Conservation (phyloP, 2,329 filamentous ascomycete species). For the Fusarium fujikuroi region DNA sequence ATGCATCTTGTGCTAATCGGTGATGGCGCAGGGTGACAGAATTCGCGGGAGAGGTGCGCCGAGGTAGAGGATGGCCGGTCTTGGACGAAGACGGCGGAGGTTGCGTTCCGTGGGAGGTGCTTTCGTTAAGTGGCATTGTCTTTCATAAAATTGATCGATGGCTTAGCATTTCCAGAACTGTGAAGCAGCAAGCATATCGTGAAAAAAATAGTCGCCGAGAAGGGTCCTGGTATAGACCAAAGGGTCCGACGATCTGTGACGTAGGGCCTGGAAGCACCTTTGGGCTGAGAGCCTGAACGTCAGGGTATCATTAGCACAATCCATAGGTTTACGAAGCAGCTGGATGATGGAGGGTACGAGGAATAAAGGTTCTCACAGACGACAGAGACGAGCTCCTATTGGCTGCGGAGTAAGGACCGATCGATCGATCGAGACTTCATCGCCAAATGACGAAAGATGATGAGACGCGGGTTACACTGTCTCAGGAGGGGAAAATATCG, state of each 20-base stretch:
- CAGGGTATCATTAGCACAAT: slow-evolving; percentile 22
- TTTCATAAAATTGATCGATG: slow-evolving; percentile 12
- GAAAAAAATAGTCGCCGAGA: background rate
- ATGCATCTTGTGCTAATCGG: slow-evolving; percentile 57
- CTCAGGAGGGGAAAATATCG: slow-evolving; percentile 13
- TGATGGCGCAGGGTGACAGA: slow-evolving; percentile 62
- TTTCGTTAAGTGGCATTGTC: slow-evolving; percentile 45
- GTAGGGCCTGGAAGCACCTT: slow-evolving; percentile 34
- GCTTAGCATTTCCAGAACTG: slow-evolving; percentile 26
- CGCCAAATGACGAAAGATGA: slow-evolving; percentile 42
- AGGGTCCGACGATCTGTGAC: slow-evolving; percentile 37
- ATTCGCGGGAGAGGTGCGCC: slow-evolving; percentile 56
- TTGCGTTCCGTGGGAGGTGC: slow-evolving; percentile 39
- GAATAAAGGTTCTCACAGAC: slow-evolving; percentile 14
- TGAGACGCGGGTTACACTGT: slow-evolving; percentile 14
- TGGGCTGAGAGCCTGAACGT: slow-evolving; percentile 6
- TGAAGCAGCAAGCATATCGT: slow-evolving; percentile 14
- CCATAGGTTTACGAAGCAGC: background rate
- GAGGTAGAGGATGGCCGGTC: slow-evolving; percentile 56
- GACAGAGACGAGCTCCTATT: slow-evolving; percentile 36
- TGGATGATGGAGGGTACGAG: slow-evolving; percentile 8
- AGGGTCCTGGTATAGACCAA: slow-evolving; percentile 11
- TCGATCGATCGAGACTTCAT: slow-evolving; percentile 49
- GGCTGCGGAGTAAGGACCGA: slow-evolving; percentile 37
- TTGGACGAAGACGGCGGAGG: slow-evolving; percentile 35